phyloP scores from a whole-genome alignment of 768 basidiomycete species.

The Tulasnella calospora region DNA sequence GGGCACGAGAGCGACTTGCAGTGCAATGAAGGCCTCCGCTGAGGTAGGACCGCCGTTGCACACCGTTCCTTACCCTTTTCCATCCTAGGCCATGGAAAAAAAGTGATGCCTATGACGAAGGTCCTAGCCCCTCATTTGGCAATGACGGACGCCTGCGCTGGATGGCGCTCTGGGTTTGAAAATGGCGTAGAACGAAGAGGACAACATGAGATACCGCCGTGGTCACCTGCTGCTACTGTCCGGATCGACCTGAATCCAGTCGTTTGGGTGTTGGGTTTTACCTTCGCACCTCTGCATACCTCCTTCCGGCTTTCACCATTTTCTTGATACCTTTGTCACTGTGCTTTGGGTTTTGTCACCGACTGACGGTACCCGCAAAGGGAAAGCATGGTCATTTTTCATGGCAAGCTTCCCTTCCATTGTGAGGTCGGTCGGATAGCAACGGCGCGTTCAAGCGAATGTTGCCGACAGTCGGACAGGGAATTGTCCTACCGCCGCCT shows the following conservation, averaged over 20 bases:
- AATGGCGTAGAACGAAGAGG: neutral
- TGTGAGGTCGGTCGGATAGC: neutral
- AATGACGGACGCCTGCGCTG: neutral
- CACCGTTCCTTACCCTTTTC: neutral
- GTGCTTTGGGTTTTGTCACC: neutral
- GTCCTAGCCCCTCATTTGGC: neutral
- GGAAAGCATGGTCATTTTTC: neutral
- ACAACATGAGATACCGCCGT: slow-evolving; percentile 8
- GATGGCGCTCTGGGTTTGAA: neutral
- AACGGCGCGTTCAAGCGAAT: neutral
- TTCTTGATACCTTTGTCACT: slow-evolving; percentile 6
- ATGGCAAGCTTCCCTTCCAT: neutral
- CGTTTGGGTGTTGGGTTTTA: neutral
- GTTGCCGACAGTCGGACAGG: neutral
- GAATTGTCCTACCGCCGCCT: neutral
- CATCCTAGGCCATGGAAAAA: neutral
- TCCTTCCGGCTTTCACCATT: neutral
- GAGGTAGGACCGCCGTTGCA: neutral
- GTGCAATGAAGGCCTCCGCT: slow-evolving; percentile 5
- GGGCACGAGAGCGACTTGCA: neutral
- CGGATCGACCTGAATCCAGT: slow-evolving; percentile 2
- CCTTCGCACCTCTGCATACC: neutral
- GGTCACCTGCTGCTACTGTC: neutral
- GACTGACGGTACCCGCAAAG: neutral
- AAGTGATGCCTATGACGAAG: neutral